A percentile compares a stretch with the other conserved stretches of the same genome.
These are phyloP conservation scores for Tuber microsphaerosporum DNA, from an alignment of 495 filamentous ascomycete species.

Conservation along the genomic window DNA sequence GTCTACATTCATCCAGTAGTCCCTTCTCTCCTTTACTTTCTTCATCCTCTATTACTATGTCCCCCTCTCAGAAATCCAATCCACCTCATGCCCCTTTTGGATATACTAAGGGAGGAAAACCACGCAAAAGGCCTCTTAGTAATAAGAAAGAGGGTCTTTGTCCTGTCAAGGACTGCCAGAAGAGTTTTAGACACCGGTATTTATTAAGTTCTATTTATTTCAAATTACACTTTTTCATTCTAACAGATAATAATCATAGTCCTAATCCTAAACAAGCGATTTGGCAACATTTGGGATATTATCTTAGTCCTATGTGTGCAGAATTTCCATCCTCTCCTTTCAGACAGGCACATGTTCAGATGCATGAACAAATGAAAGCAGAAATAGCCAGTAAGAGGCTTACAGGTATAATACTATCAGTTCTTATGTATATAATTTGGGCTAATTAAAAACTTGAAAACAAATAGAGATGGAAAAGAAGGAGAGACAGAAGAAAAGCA, in stretches of 20 bases:
- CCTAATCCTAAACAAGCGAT: not conserved
- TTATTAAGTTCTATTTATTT: not conserved
- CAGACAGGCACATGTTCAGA: not conserved
- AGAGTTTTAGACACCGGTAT: not conserved
- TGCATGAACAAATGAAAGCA: not conserved
- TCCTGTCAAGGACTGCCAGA: not conserved
- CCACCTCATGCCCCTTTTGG: not conserved
- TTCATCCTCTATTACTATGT: too few species aligned
- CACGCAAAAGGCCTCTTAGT: not conserved
- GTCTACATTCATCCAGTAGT: too few species aligned
- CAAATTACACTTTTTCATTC: not conserved
- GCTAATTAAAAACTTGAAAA: too few species aligned
- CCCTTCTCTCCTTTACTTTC: too few species aligned
- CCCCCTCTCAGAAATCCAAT: not conserved
- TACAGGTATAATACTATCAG: too few species aligned
- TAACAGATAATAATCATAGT: not conserved
- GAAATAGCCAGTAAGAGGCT: not conserved
- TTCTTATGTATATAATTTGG: too few species aligned
- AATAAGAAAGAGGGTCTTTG: not conserved
- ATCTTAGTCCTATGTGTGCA: not conserved
- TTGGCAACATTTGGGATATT: not conserved
- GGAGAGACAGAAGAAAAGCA: not conserved
- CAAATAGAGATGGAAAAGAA: too few species aligned
- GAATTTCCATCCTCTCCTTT: not conserved
- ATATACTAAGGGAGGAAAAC: not conserved